Evolutionary conservation across 2,329 filamentous ascomycete species (phyloP), one percentile per base, ranked within the genome.

Genomic region (Xylariaceae sp.): DNA sequence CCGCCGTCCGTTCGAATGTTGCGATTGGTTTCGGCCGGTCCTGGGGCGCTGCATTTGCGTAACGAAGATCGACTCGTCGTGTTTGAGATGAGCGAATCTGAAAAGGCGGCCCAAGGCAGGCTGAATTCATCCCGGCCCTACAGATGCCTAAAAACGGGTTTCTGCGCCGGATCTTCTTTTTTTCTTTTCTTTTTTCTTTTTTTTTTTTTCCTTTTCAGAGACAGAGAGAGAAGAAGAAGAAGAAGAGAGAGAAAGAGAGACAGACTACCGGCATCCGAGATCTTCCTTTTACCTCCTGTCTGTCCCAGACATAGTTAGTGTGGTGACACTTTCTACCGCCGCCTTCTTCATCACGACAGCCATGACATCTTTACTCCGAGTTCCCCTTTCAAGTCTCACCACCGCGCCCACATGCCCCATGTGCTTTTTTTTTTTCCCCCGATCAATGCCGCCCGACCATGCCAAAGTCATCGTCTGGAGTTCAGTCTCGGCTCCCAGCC

Each of bases 361-460:
- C 19, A 47, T 56, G 44, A 47, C 51, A 51, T 42, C 30, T 51
- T 56, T 53, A 47, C 40, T 54, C 54, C 56, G 56, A 48, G 9
- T 30, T 41, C 8, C 42, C n/a, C 37, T n/a, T 19, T 30, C 3
- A 44, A 32, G 47, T 54, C 26, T 5, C 37, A 50, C 47, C 6
- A 27, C 31, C 29, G 26, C 45, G 41, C 45, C 19, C 19, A 19
- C 35, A 48, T 43, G 4, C 6, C 30, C 37, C 56, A 53, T 56
- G 47, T 34, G 42, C 27, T 50, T 45, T 47, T 47, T 39, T 39
- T 47, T 45, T 47, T 43, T 37, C 34, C 37, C 40, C 49, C 47
- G 35, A 9, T n/a, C 26, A 32, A 40, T 47, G 12, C 29, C 35
- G 32, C 37, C 40, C 34, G 6, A 29, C 4, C 30, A 7, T 12